These are phyloP conservation scores for Botrytis galanthina DNA, from an alignment of 2,329 filamentous ascomycete genomes.

Conservation along the genomic window DNA sequence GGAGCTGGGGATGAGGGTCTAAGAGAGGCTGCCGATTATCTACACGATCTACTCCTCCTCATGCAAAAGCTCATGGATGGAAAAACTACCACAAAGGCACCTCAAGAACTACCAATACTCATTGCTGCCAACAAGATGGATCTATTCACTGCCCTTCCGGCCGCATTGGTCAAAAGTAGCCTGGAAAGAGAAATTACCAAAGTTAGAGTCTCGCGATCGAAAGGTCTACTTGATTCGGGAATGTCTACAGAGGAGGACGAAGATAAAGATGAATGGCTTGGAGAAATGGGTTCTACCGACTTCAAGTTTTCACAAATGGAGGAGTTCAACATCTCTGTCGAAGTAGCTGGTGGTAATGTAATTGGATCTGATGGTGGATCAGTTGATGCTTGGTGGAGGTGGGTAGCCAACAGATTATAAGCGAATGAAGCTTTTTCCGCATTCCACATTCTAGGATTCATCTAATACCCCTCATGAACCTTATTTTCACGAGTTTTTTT, in stretches of 20 bases:
- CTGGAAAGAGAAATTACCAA: conserved; percentile 80
- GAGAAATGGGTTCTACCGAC: conserved; percentile 71
- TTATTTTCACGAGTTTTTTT: not conserved
- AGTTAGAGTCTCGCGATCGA: conserved; percentile 73
- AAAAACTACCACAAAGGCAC: conserved; percentile 55
- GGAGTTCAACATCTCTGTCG: conserved; percentile 76
- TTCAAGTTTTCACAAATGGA: conserved; percentile 82
- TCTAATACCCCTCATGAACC: not conserved
- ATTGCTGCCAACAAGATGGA: conserved; percentile 95
- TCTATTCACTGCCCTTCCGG: conserved; percentile 86
- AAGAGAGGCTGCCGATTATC: conserved; percentile 73
- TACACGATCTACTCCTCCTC: conserved; percentile 82
- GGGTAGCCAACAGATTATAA: conserved; percentile 76
- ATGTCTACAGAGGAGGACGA: conserved; percentile 59
- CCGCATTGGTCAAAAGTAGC: conserved; percentile 67
- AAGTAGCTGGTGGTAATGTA: conserved; percentile 74
- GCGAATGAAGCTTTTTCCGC: not conserved
- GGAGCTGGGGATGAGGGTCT: conserved; percentile 56
- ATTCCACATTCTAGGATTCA: not conserved
- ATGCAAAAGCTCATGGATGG: conserved; percentile 70
- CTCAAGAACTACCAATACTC: conserved; percentile 67
- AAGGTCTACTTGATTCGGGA: conserved; percentile 78
- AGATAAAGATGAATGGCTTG: conserved; percentile 82
- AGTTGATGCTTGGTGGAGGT: conserved; percentile 83
- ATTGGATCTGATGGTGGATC: conserved; percentile 61